Percentiles rank a stretch among this genome's conserved stretches.
Conservation (phyloP, 305 asterid species). For the Fraxinus angustifolia region DNA sequence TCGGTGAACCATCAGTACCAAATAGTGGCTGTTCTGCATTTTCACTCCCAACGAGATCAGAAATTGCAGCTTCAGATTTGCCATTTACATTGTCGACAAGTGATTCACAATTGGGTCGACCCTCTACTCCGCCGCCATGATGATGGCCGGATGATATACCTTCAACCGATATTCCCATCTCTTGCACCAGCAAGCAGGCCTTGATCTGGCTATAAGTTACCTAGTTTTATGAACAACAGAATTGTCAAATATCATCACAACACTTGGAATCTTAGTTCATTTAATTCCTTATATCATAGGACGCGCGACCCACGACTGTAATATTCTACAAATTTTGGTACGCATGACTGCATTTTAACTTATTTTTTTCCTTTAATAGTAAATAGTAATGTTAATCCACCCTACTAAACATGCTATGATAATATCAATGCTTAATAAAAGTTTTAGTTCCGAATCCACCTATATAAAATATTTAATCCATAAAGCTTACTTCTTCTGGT, state of each 20-base stretch:
- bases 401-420: background rate
- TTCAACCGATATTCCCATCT: slow-evolving; percentile 42
- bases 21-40: slow-evolving; percentile 17
- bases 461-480: background rate
- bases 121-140: slow-evolving; percentile 19
- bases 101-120: slow-evolving; percentile 19
- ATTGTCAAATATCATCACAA: background rate
- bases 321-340: background rate
- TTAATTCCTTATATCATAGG: background rate
- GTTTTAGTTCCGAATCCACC: slow-evolving; percentile 1
- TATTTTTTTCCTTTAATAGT: background rate
- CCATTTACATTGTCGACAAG: slow-evolving; percentile 2
- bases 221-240: slow-evolving; percentile 31
- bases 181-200: slow-evolving; percentile 57
- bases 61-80: slow-evolving; percentile 18
- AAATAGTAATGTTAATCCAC: background rate
- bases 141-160: slow-evolving; percentile 29
- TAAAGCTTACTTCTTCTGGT: slow-evolving; percentile 72
- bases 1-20: slow-evolving; percentile 26
- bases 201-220: slow-evolving; percentile 70
- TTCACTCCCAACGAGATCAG: slow-evolving; percentile 19
- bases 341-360: background rate
- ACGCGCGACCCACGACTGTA: background rate
- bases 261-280: background rate
- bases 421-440: background rate